Evolutionary conservation across 2,329 filamentous ascomycete species (phyloP), one percentile per base, ranked within the genome.

Genomic region (Xylaria sp.): DNA sequence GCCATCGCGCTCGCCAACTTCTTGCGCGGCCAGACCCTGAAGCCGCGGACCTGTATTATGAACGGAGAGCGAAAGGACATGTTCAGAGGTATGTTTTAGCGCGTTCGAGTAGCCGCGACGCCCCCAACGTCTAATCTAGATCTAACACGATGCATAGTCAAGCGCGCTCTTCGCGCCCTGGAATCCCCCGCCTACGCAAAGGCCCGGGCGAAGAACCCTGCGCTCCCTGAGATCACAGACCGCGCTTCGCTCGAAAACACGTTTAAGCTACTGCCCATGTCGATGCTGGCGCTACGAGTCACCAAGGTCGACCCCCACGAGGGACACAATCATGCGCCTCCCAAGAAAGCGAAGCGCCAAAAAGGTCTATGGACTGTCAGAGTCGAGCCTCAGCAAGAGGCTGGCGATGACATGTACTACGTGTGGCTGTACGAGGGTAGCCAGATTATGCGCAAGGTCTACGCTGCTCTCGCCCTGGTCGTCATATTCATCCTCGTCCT

Each of bases 51-150:
- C 17, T 94, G 91, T 75, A 96, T 99, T 67, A 85, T 98, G 67
- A 93, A 97, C 68, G 95, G 95, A 71, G 93, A 97, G 83, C 87
- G 95, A 72, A 98, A 97, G 80, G 94, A 99, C 68, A 96, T 99
- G 91, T 98, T 99, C 79, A 90, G 90, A 84, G 93, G 92, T 94
- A 81, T 51, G 51, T 56, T 48, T n/a, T 43, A 15, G 41, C 48
- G n/a, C n/a, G n/a, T n/a, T n/a, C n/a, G n/a, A n/a, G n/a, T n/a
- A n/a, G n/a, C n/a, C n/a, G n/a, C n/a, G n/a, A n/a, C n/a, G n/a
- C n/a, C n/a, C n/a, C n/a, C 19, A 25, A 29, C 3, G 37, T 8
- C 19, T 17, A 57, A 8, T 60, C 49, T 62, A 73, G 61, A 69
- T 40, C 56, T 56, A 68, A 67, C 58, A 4, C 41, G 51, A 10